A percentile compares a stretch with the other conserved stretches of the same genome.
phyloP scores from a whole-genome alignment of 805 yeast genomes.

The Diddensiella transvaalensis region DNA sequence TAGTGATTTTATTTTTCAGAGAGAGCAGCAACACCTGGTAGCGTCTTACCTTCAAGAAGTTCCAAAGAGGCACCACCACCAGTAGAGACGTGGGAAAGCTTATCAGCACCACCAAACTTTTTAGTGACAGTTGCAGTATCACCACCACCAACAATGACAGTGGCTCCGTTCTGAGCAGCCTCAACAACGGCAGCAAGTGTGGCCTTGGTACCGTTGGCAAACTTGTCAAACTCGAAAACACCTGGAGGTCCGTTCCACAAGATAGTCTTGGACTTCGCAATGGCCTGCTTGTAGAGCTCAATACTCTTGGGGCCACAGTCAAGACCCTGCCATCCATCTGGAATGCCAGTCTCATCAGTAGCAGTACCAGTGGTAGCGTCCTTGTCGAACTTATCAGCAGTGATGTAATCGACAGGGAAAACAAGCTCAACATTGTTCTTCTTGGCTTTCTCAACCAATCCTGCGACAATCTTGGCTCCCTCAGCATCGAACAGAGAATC shows the following conservation, averaged over 20 bases:
- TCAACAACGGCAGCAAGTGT: slow-evolving; percentile 84
- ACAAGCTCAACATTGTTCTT: slow-evolving; percentile 89
- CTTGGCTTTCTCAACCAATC: slow-evolving; percentile 93
- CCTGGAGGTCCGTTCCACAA: slow-evolving; percentile 99
- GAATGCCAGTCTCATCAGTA: slow-evolving; percentile 86
- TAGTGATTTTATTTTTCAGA: slow-evolving; percentile 52
- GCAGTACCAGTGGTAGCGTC: slow-evolving; percentile 86
- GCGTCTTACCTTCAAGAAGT: slow-evolving; percentile 95
- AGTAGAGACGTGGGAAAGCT: slow-evolving; percentile 96
- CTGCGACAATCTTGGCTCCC: slow-evolving; percentile 93
- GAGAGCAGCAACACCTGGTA: slow-evolving; percentile 96
- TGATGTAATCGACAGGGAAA: slow-evolving; percentile 92
- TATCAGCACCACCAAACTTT: slow-evolving; percentile 95
- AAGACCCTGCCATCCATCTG: slow-evolving; percentile 92
- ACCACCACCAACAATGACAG: slow-evolving; percentile 97
- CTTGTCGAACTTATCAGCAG: slow-evolving; percentile 90
- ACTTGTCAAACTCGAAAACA: slow-evolving; percentile 94
- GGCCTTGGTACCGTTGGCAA: slow-evolving; percentile 87
- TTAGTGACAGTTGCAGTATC: slow-evolving; percentile 98
- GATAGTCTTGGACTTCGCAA: slow-evolving; percentile 92
- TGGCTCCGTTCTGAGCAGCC: slow-evolving; percentile 86
- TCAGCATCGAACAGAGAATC: slow-evolving; percentile 87
- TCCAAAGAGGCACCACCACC: slow-evolving; percentile 99
- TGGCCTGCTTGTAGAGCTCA: slow-evolving; percentile 74
- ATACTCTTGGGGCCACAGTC: slow-evolving; percentile 92